Percentiles rank a stretch among this genome's conserved stretches.
Conservation (phyloP, 768 basidiomycete genomes). For the Hirschioporus abietinus region DNA sequence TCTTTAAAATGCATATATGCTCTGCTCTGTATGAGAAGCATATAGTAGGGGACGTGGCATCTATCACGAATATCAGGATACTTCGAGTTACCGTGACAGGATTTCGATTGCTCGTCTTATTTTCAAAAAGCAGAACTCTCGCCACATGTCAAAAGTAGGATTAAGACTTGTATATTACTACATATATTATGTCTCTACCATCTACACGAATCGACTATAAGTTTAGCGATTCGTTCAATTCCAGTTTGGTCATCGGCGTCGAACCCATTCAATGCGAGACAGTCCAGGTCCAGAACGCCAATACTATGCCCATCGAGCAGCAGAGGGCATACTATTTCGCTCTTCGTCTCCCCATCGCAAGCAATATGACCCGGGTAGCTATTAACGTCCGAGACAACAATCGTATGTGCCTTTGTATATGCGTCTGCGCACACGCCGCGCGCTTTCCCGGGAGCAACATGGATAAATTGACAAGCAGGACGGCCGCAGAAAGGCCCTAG, state of each 20-base stretch:
- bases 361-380: constrained; percentile 89
- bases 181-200: constrained; percentile 42
- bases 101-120: no score
- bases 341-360: constrained; percentile 86
- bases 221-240: constrained; percentile 62
- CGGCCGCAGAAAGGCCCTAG: constrained; percentile 87
- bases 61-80: no score
- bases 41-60: no score
- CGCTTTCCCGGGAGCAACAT: constrained; percentile 41
- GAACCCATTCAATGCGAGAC: constrained; percentile 65
- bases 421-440: constrained; percentile 87
- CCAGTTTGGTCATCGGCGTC: constrained; percentile 73
- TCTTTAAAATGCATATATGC: no score
- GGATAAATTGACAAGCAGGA: constrained; percentile 86
- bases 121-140: no score
- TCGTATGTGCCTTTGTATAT: constrained; percentile 47
- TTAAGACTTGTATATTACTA: neutral
- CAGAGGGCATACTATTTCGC: constrained; percentile 86
- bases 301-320: constrained; percentile 29
- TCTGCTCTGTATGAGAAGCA: no score
- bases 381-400: constrained; percentile 76
- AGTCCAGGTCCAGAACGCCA: constrained; percentile 79
- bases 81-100: no score
- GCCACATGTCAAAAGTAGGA: neutral
- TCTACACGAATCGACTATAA: constrained; percentile 59